Evolutionary conservation across 805 yeast species (phyloP).

Genomic region (Ogataea thermomethanolica): DNA sequence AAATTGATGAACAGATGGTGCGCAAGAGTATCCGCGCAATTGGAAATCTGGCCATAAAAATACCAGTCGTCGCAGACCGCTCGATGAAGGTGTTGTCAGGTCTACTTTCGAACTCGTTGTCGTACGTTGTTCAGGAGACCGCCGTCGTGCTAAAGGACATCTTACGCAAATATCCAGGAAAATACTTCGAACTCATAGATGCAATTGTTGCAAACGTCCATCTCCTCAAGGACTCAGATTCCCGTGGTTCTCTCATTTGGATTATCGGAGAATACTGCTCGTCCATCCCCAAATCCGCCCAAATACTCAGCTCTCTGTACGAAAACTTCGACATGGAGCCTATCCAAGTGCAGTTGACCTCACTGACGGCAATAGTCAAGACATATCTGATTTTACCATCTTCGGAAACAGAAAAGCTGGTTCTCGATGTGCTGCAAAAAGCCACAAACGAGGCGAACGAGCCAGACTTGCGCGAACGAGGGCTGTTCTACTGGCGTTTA

Average conservation of each 20-base stretch:
- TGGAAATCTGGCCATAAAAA: conserved; percentile 81
- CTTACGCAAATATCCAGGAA: conserved; percentile 67
- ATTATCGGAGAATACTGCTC: conserved; percentile 70
- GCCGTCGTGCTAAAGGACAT: conserved; percentile 74
- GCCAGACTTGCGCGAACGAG: conserved; percentile 86
- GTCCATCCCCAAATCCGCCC: conserved; percentile 40
- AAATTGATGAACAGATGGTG: conserved; percentile 81
- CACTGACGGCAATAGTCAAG: conserved; percentile 72
- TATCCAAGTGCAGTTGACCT: conserved; percentile 67
- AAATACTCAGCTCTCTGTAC: conserved; percentile 41
- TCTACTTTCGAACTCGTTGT: conserved; percentile 59
- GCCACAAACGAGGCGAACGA: conserved; percentile 74
- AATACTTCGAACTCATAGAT: conserved; percentile 44
- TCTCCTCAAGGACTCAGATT: conserved; percentile 68
- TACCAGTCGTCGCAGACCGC: conserved; percentile 54
- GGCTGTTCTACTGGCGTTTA: conserved; percentile 81
- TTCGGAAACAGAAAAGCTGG: conserved; percentile 47
- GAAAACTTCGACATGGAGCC: conserved; percentile 57
- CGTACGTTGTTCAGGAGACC: conserved; percentile 77
- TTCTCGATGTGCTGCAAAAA: conserved; percentile 55
- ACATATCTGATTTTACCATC: conserved; percentile 47
- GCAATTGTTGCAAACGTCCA: conserved; percentile 44
- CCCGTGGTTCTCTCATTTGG: conserved; percentile 80
- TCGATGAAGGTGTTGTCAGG: conserved; percentile 64
- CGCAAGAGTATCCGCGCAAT: conserved; percentile 85